These are phyloP conservation scores for Kondoa malvinella DNA, from an alignment of 768 basidiomycete genomes.

Conservation along the genomic window DNA sequence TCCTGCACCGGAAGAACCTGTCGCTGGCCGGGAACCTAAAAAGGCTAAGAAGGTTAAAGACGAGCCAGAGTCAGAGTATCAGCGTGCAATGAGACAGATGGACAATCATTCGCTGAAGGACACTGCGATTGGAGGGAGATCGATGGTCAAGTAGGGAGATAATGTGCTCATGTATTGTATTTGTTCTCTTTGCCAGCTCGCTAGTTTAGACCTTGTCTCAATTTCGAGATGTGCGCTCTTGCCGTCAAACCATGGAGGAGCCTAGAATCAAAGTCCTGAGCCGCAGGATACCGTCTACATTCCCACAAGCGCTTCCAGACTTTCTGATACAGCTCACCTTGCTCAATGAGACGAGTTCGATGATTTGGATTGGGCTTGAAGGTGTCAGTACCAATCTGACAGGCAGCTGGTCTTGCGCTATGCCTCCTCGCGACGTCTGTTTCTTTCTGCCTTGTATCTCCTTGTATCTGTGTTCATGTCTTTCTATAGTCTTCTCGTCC, in stretches of 20 bases:
- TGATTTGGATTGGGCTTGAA: conserved; percentile 3
- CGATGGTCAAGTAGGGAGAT: not conserved
- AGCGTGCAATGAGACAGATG: not conserved
- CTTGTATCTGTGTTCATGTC: not conserved
- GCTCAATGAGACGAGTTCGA: not conserved
- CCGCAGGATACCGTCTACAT: not conserved
- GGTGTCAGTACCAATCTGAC: not conserved
- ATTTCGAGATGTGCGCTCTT: not conserved
- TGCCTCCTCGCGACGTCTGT: not conserved
- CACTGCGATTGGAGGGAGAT: not conserved
- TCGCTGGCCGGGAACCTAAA: not conserved
- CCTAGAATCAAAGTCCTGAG: not conserved
- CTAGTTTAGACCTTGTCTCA: not conserved
- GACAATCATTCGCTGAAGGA: not conserved
- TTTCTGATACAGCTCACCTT: not conserved
- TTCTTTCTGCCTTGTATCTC: not conserved
- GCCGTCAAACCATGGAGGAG: not conserved
- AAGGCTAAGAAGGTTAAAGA: not conserved
- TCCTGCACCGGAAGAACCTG: not conserved
- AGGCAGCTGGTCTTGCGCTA: conserved; percentile 1
- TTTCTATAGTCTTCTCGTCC: not conserved
- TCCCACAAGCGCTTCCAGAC: not conserved
- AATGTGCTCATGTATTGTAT: not conserved
- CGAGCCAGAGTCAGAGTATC: not conserved
- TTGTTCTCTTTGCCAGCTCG: not conserved